A percentile compares a stretch with the other conserved stretches of the same genome.
Conservation (phyloP, 2,329 filamentous ascomycete species). For the Hortaea sp. region DNA sequence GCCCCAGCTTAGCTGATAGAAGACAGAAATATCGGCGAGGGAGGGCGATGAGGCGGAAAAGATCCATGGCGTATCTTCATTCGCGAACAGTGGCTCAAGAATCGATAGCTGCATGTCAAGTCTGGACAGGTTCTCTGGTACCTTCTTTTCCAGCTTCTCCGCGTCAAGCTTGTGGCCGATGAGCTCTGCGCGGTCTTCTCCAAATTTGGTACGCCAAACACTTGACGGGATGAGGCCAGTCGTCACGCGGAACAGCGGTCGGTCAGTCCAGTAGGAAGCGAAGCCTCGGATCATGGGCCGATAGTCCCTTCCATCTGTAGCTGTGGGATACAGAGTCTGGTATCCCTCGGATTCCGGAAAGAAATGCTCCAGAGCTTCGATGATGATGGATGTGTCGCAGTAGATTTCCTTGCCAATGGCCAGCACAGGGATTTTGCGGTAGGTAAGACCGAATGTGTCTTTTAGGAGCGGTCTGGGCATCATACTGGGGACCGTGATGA, state of each 20-base stretch:
- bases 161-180: slow-evolving; percentile 31
- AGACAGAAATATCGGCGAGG: slow-evolving; percentile 29
- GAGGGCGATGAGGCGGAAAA: slow-evolving; percentile 26
- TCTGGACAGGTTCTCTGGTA: slow-evolving; percentile 27
- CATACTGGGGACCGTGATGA: slow-evolving; percentile 31
- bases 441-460: slow-evolving; percentile 27
- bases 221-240: slow-evolving; percentile 31
- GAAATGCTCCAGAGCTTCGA: slow-evolving; percentile 22
- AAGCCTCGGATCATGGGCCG: slow-evolving; percentile 28
- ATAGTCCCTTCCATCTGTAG: slow-evolving; percentile 25
- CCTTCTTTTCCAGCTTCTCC: slow-evolving; percentile 29
- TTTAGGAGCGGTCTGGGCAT: slow-evolving; percentile 29
- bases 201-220: slow-evolving; percentile 32
- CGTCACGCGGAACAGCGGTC: slow-evolving; percentile 30
- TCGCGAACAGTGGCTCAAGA: slow-evolving; percentile 26
- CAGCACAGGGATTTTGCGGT: slow-evolving; percentile 29
- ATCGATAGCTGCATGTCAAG: slow-evolving; percentile 30
- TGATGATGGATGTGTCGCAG: slow-evolving; percentile 26
- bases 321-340: slow-evolving; percentile 26
- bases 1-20: slow-evolving; percentile 31
- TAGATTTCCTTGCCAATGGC: slow-evolving; percentile 24
- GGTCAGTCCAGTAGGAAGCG: slow-evolving; percentile 32
- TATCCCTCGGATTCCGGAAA: slow-evolving; percentile 23
- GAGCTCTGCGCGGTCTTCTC: slow-evolving; percentile 27
- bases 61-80: slow-evolving; percentile 23